Evolutionary conservation across 1,284 basidiomycete genomes (phyloP), one percentile per base, ranked within the genome.

Genomic region (Ceratobasidium sp.): DNA sequence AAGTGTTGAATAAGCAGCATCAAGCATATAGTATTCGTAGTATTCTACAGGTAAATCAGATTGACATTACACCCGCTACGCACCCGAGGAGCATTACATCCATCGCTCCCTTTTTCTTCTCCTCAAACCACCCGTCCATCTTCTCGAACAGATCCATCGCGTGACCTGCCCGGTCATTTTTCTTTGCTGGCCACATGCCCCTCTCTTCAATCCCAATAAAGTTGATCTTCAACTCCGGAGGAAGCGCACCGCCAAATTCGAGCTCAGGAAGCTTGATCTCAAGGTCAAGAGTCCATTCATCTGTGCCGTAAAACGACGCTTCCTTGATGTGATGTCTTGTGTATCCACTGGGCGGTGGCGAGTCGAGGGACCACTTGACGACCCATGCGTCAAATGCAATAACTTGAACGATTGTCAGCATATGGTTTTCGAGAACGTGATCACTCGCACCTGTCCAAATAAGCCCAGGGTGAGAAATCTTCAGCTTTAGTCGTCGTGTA

Each of bases 311-410:
- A 79, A 92, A 93, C 2, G 92, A 93, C 0, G 88, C 92, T 79
- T 94, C 92, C 80, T 97, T 98, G 81, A 98, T 87, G 78, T 96
- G 93, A 79, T 98, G 97, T 6, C 94, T 85, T n/a, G 87, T 86
- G 76, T 86, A 84, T 74, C 89, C 87, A 57, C 87, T 80, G 0
- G 94, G 93, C 0, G 93, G 91, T 72, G 87, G 85, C 74, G 89
- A 83, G 77, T 93, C 91, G 46, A 95, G 84, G 36, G 86, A 91
- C 97, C 97, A 98, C 70, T 87, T 82, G 18, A 96, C 80, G 6
- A 99, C 93, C 74, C 97, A 92, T 0, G 94, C 96, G 70, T 96
- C 92, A 77, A 99, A 98, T 0, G 94, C 92, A 67, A 99, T 86
- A 0, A 93, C 94, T 87, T 78, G 71, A 74, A 69, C 79, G 12